A percentile compares a stretch with the other conserved stretches of the same genome.
Conservation (phyloP, 768 basidiomycete species). For the Tricholoma flavovirens region DNA sequence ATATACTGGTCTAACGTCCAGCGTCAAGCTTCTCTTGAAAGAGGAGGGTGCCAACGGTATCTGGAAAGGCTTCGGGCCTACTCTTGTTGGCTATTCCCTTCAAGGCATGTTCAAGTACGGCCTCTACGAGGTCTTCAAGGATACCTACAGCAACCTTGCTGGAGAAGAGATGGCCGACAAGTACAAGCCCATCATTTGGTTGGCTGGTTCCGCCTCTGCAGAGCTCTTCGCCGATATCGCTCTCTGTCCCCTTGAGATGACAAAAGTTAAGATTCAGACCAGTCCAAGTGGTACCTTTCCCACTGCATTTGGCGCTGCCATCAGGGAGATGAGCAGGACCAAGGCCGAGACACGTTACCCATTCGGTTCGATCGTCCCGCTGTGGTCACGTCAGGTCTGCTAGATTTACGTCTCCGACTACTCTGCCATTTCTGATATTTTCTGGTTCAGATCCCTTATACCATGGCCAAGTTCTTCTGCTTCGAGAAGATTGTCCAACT, state of each 20-base stretch:
- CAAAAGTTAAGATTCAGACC: constrained; percentile 88
- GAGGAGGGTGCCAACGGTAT: constrained; percentile 84
- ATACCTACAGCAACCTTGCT: constrained; percentile 81
- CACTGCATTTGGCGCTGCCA: constrained; percentile 62
- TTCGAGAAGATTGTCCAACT: constrained; percentile 83
- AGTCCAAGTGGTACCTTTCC: constrained; percentile 74
- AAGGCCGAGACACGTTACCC: constrained; percentile 75
- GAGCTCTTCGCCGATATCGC: constrained; percentile 96
- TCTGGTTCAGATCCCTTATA: constrained; percentile 80
- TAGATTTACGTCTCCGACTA: too few relatives aligned
- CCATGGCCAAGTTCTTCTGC: constrained; percentile 99
- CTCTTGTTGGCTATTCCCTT: constrained; percentile 87
- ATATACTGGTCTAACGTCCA: constrained; percentile 60
- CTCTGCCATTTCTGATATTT: background rate
- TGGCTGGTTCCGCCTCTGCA: constrained; percentile 89
- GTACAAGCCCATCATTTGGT: constrained; percentile 90
- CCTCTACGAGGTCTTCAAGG: constrained; percentile 97
- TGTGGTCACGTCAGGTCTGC: constrained; percentile 80
- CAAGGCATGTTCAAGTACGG: constrained; percentile 99
- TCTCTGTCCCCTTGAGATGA: constrained; percentile 92
- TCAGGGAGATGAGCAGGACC: constrained; percentile 62
- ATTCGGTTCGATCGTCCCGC: constrained; percentile 79
- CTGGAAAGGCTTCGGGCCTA: constrained; percentile 94
- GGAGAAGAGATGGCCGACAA: constrained; percentile 76
- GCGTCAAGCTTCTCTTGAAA: constrained; percentile 59